Conservation (phyloP, 2,329 filamentous ascomycete species). For the Fusarium tricinctum region DNA sequence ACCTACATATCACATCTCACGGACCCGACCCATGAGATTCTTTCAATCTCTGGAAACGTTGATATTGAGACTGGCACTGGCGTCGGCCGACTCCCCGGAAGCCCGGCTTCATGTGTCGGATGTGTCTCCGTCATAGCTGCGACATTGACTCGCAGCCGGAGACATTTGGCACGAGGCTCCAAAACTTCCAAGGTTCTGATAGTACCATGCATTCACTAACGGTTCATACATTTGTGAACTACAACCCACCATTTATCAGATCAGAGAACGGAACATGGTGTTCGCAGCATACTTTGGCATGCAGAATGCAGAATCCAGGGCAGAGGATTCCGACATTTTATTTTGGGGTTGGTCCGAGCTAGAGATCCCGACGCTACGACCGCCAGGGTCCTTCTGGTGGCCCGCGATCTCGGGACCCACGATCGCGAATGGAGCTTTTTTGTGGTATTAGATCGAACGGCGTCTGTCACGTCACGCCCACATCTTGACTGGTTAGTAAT, state of each 20-base stretch:
- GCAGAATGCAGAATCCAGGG: not conserved
- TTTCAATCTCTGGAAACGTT: not conserved
- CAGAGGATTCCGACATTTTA: slow-evolving; percentile 5
- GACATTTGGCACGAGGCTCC: not conserved
- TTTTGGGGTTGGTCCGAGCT: slow-evolving; percentile 18
- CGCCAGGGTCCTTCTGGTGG: slow-evolving; percentile 44
- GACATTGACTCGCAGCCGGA: slow-evolving; percentile 31
- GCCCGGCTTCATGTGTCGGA: slow-evolving; percentile 1
- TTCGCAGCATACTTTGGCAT: not conserved
- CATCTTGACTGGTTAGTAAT: slow-evolving; percentile 13
- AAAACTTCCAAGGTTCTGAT: not conserved
- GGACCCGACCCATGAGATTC: not conserved
- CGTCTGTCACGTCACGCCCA: slow-evolving; percentile 17
- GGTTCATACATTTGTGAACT: slow-evolving; percentile 16
- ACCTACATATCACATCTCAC: slow-evolving; percentile 2
- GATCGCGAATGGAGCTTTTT: slow-evolving; percentile 39
- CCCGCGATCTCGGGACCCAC: slow-evolving; percentile 44
- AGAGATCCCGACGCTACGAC: slow-evolving; percentile 44
- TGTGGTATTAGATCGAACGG: slow-evolving; percentile 34
- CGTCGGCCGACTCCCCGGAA: slow-evolving; percentile 12
- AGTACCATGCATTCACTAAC: slow-evolving; percentile 27
- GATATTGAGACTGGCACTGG: not conserved
- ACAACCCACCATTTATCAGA: slow-evolving; percentile 13
- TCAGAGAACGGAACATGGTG: not conserved
- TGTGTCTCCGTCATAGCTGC: slow-evolving; percentile 32